These are phyloP conservation scores for Emmonsia crescens DNA, from an alignment of 2,329 filamentous ascomycete species.

Conservation along the genomic window DNA sequence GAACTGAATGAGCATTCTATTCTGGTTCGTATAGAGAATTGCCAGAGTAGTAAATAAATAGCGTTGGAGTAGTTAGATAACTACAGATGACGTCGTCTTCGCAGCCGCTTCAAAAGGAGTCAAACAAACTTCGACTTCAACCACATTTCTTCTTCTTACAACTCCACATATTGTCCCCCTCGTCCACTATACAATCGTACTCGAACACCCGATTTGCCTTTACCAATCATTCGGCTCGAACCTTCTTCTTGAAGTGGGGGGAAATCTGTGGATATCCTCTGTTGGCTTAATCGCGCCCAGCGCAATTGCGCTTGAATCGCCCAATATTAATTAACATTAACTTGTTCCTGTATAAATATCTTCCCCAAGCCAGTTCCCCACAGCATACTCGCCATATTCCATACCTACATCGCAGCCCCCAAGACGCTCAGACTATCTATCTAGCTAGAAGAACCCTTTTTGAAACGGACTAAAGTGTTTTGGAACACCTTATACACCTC, in stretches of 20 bases:
- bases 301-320: not conserved
- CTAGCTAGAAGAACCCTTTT: not conserved
- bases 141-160: not conserved
- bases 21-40: too few relatives aligned
- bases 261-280: not conserved
- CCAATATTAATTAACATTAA: not conserved
- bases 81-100: not conserved
- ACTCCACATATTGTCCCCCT: not conserved
- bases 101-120: not conserved
- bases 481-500: not conserved
- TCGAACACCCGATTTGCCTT: not conserved
- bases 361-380: not conserved
- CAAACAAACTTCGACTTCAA: not conserved
- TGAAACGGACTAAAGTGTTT: not conserved
- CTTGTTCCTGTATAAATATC: not conserved
- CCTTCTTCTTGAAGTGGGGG: not conserved
- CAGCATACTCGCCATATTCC: not conserved
- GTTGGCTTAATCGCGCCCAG: not conserved
- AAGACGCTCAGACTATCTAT: not conserved
- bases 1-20: not conserved
- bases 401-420: not conserved
- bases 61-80: too few relatives aligned
- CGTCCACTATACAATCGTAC: too few relatives aligned
- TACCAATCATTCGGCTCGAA: not conserved
- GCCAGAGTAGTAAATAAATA: too few relatives aligned